phyloP scores from a whole-genome alignment of 352 stramenopile species.

The Halophytophthora polymorphica region DNA sequence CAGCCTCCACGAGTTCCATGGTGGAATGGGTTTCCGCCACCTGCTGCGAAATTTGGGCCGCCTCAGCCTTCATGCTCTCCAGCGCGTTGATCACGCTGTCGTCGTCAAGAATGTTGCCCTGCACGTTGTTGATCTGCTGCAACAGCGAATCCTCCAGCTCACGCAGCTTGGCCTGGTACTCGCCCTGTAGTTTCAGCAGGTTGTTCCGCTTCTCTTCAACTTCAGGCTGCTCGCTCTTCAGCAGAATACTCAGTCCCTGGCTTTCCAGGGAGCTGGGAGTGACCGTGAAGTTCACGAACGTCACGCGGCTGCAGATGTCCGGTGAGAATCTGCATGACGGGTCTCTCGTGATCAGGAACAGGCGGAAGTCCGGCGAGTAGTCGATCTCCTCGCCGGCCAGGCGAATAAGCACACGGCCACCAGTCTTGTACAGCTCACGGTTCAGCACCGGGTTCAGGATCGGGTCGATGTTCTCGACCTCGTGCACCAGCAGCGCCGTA shows the following conservation, averaged over 20 bases:
- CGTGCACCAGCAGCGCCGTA: constrained; percentile 97
- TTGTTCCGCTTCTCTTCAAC: constrained; percentile 95
- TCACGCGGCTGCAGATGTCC: constrained; percentile 99
- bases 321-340: constrained; percentile 96
- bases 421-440: constrained; percentile 97
- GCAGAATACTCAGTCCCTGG: constrained; percentile 94
- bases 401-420: constrained; percentile 96
- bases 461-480: constrained; percentile 99
- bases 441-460: constrained; percentile 99
- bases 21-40: constrained; percentile 78
- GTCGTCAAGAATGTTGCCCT: constrained; percentile 99
- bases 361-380: constrained; percentile 98
- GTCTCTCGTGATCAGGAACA: constrained; percentile 99
- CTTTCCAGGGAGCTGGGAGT: constrained; percentile 97
- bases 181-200: constrained; percentile 96
- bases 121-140: constrained; percentile 97
- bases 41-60: constrained; percentile 94
- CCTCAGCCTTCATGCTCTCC: constrained; percentile 97
- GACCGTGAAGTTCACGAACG: constrained; percentile 99
- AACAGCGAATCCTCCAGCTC: constrained; percentile 98
- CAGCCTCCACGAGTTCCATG: constrained; percentile 83
- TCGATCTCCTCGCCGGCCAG: constrained; percentile 99
- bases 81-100: constrained; percentile 98
- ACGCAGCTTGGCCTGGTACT: constrained; percentile 96
- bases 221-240: constrained; percentile 97